These are phyloP conservation scores for Candida parachauliodes DNA, from an alignment of 805 yeast genomes.

Conservation along the genomic window DNA sequence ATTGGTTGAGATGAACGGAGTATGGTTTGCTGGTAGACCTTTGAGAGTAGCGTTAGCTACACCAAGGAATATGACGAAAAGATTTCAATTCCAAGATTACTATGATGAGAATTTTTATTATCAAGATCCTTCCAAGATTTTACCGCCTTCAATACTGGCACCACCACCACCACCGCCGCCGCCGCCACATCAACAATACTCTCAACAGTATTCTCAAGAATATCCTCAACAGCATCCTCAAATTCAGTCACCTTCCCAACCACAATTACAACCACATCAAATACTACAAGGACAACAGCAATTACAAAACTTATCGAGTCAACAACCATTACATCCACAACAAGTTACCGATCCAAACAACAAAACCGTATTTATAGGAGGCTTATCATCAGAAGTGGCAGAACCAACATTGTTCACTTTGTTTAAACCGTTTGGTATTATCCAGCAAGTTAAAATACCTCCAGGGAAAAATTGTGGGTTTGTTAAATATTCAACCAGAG, in stretches of 20 bases:
- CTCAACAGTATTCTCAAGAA: not conserved
- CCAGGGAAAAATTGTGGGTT: slow-evolving; percentile 85
- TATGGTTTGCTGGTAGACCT: slow-evolving; percentile 75
- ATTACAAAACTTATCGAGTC: not conserved
- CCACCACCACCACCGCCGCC: not conserved
- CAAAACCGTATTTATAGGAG: slow-evolving; percentile 78
- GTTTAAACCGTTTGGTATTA: slow-evolving; percentile 72
- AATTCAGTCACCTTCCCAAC: not conserved
- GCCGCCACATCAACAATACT: not conserved
- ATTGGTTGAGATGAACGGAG: slow-evolving; percentile 70
- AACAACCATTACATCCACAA: slow-evolving; percentile 13
- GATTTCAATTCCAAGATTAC: slow-evolving; percentile 3
- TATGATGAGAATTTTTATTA: not conserved
- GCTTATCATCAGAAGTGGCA: slow-evolving; percentile 58
- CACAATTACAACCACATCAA: not conserved
- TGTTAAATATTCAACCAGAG: slow-evolving; percentile 73
- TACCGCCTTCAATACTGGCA: not conserved
- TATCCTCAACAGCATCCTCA: not conserved
- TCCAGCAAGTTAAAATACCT: slow-evolving; percentile 69
- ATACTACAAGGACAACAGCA: not conserved
- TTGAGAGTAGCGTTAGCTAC: slow-evolving; percentile 77
- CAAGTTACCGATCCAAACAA: slow-evolving; percentile 54
- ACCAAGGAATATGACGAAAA: slow-evolving; percentile 43
- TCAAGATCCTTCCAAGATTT: slow-evolving; percentile 1
- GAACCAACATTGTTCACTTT: slow-evolving; percentile 59